Evolutionary conservation across 495 filamentous ascomycete species (phyloP).

Genomic region (Penicillium angulare): DNA sequence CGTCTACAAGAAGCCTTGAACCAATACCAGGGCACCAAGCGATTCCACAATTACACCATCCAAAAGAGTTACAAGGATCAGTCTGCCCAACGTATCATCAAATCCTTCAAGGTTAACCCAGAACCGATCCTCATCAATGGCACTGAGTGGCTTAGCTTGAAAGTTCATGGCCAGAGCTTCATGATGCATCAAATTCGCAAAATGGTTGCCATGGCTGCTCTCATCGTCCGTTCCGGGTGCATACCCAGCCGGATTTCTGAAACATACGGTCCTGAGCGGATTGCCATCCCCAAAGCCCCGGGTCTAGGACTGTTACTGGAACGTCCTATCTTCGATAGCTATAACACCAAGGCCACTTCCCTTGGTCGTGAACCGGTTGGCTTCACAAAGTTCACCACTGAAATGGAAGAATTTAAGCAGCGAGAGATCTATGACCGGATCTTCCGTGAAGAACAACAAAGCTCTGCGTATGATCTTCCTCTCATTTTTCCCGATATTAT

Average conservation of each 20-base stretch:
- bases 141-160: constrained; percentile 92
- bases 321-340: constrained; percentile 81
- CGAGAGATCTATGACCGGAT: constrained; percentile 89
- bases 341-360: constrained; percentile 62
- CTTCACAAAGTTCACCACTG: constrained; percentile 70
- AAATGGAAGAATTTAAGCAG: constrained; percentile 88
- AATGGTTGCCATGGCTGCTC: constrained; percentile 91
- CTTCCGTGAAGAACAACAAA: constrained; percentile 81
- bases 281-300: constrained; percentile 91
- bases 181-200: constrained; percentile 99
- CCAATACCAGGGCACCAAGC: constrained; percentile 75
- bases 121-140: constrained; percentile 80
- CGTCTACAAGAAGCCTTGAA: constrained; percentile 70
- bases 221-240: constrained; percentile 78
- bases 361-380: constrained; percentile 66
- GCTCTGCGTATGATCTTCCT: constrained; percentile 59
- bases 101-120: constrained; percentile 72
- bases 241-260: constrained; percentile 63
- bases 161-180: constrained; percentile 96
- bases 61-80: constrained; percentile 77
- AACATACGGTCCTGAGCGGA: constrained; percentile 60
- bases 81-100: constrained; percentile 83
- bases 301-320: constrained; percentile 85
- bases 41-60: constrained; percentile 96
- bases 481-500: background rate